Conservation (phyloP, 2,329 filamentous ascomycete genomes). For the Bipolaris victoriae region DNA sequence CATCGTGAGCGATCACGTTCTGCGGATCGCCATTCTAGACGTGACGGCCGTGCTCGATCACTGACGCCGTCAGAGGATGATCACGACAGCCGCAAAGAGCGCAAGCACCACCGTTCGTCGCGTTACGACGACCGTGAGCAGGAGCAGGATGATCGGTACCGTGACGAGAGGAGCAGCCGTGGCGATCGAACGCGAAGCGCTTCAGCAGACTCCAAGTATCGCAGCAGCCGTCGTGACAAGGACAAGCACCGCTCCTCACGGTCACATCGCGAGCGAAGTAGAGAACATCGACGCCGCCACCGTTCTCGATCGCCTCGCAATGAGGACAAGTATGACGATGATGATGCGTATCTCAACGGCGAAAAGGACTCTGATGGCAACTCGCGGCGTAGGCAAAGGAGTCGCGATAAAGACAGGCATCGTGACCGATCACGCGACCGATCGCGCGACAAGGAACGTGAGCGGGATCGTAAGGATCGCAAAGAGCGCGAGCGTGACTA, state of each 20-base stretch:
- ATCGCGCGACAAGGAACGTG: slow-evolving; percentile 42
- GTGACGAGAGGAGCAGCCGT: slow-evolving; percentile 58
- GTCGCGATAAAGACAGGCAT: slow-evolving; percentile 46
- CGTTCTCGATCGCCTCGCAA: slow-evolving; percentile 49
- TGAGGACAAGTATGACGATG: slow-evolving; percentile 39
- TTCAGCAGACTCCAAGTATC: slow-evolving; percentile 66
- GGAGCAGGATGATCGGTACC: slow-evolving; percentile 43
- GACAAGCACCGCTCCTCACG: slow-evolving; percentile 54
- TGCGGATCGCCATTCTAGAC: slow-evolving; percentile 55
- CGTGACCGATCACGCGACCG: slow-evolving; percentile 36
- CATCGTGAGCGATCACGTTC: slow-evolving; percentile 33
- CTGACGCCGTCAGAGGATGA: slow-evolving; percentile 49
- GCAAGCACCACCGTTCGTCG: slow-evolving; percentile 58
- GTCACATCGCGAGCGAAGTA: slow-evolving; percentile 54
- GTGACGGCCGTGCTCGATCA: slow-evolving; percentile 59
- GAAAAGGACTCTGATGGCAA: slow-evolving; percentile 37
- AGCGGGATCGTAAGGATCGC: slow-evolving; percentile 49
- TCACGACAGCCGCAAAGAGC: slow-evolving; percentile 47
- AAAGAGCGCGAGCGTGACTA: slow-evolving; percentile 60
- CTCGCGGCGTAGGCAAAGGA: slow-evolving; percentile 47
- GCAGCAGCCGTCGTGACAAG: slow-evolving; percentile 61
- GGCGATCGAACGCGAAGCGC: slow-evolving; percentile 67
- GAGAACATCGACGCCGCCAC: slow-evolving; percentile 53
- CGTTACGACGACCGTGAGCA: slow-evolving; percentile 48
- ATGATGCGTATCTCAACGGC: slow-evolving; percentile 39